Base-by-base conservation (phyloP, 768 basidiomycete species). In the Pleurotus sapidus region DNA sequence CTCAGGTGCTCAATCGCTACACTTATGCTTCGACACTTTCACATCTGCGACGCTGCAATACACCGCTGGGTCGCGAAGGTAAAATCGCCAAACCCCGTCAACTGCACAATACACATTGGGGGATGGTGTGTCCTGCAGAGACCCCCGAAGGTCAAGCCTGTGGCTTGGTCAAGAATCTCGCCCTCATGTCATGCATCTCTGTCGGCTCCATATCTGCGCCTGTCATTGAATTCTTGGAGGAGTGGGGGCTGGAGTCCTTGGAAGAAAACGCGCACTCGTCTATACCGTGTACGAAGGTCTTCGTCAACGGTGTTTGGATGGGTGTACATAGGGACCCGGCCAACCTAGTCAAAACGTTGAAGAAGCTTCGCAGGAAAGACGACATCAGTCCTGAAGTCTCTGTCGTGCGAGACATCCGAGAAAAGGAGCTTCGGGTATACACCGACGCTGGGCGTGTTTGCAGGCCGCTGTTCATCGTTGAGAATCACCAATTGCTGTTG, bases 11-110 rank as follows among this genome's bases (percentile, higher is more conserved):
- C 57, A 99, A 99, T 75, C 82, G 97, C 59, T 99, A 99, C 71
- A 99, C 97, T 3, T 99, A 96, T 67, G 97, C 97, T 0, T 99
- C 97, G 9, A 99, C 97, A 0, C 77, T 99, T 9, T 99, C 97
- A 3, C 97, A 99, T 79, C 74, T 99, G 65, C 96, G 97, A 67
- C 93, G 97, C 25, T 95, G 93, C 68, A 99, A 99, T 70, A 98
- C 97, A 0, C 97, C 97, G 2, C 84, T 99, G 49, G 97, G 97
- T 56, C 89, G 97, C 58, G 97, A 98, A 71, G 95, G 95, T 57
- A 99, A 99, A 76, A 98, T 98, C 59, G 97, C 97, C 46, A 98
- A 98, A 70, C 97, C 97, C 57, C 97, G 97, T 65, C 97, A 99
- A 65, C 78, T 99, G 56, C 97, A 99, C 72, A 99, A 99, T 67